Evolutionary conservation across 2,329 filamentous ascomycete genomes (phyloP).

Genomic region (Metarhizium humberi): DNA sequence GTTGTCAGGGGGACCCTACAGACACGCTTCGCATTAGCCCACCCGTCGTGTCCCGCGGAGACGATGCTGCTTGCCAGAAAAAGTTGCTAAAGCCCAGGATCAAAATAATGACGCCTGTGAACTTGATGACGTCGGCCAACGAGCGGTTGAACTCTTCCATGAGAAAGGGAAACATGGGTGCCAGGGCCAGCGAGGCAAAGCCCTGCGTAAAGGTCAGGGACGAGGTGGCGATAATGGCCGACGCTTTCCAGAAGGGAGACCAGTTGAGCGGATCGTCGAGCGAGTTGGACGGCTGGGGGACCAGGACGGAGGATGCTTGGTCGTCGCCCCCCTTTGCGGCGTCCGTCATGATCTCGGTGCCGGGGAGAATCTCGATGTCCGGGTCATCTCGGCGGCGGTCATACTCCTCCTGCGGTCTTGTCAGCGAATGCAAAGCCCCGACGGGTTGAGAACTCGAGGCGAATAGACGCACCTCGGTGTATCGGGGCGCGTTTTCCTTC

Average conservation of each 20-base stretch:
- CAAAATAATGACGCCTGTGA: not conserved
- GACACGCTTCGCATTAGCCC: not conserved
- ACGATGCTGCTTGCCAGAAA: not conserved
- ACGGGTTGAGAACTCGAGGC: too few species aligned
- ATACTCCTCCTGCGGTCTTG: conserved; percentile 7
- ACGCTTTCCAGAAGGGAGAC: not conserved
- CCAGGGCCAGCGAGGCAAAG: not conserved
- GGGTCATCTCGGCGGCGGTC: not conserved
- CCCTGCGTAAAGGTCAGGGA: not conserved
- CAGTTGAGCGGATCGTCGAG: not conserved
- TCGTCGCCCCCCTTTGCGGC: not conserved
- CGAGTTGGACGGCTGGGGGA: not conserved
- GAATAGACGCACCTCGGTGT: too few species aligned
- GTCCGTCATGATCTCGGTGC: not conserved
- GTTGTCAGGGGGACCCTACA: not conserved
- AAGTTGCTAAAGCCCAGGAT: not conserved
- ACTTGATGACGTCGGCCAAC: not conserved
- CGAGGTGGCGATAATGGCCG: not conserved
- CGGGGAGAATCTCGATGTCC: not conserved
- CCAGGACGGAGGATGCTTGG: not conserved
- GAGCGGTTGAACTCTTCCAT: not conserved
- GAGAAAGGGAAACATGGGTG: not conserved
- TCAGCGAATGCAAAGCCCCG: too few species aligned
- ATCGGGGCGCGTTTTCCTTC: too few species aligned
- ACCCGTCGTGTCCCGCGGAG: too few species aligned